phyloP scores from a whole-genome alignment of 495 filamentous ascomycete genomes.

The Cercophora samala region DNA sequence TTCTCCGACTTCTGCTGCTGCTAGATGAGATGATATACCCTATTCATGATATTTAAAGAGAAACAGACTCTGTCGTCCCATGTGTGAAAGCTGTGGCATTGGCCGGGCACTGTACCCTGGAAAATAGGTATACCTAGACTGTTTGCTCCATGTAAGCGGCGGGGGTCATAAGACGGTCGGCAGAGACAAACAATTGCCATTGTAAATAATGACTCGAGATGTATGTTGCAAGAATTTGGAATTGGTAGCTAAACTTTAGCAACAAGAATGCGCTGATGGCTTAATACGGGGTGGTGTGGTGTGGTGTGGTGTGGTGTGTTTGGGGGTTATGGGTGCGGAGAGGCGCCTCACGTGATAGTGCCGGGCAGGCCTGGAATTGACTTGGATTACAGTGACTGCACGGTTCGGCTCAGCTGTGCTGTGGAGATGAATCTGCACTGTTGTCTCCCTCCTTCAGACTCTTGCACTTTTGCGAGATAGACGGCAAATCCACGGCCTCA shows the following conservation, averaged over 20 bases:
- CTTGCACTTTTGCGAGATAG: background rate
- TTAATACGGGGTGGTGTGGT: background rate
- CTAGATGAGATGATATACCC: constrained; percentile 3
- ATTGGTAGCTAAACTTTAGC: background rate
- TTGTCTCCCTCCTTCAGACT: constrained; percentile 5
- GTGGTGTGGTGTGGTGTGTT: background rate
- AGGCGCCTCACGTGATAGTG: constrained; percentile 22
- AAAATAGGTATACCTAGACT: background rate
- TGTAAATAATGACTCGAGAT: background rate
- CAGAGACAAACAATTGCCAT: background rate
- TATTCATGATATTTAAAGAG: background rate
- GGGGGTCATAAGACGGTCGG: background rate
- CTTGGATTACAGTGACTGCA: constrained; percentile 14
- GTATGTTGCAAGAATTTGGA: background rate
- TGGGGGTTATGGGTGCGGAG: background rate
- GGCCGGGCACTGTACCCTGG: background rate
- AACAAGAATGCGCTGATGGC: background rate
- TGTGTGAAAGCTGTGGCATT: background rate
- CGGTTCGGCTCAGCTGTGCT: constrained; percentile 15
- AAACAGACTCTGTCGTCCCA: background rate
- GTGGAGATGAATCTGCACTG: constrained; percentile 20
- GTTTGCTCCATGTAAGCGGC: background rate
- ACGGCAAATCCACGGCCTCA: background rate
- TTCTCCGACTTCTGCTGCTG: background rate
- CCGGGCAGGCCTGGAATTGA: constrained; percentile 15